A percentile compares a stretch with the other conserved stretches of the same genome.
Conservation (phyloP, 768 basidiomycete species). For the Sporobolomyces roseus region DNA sequence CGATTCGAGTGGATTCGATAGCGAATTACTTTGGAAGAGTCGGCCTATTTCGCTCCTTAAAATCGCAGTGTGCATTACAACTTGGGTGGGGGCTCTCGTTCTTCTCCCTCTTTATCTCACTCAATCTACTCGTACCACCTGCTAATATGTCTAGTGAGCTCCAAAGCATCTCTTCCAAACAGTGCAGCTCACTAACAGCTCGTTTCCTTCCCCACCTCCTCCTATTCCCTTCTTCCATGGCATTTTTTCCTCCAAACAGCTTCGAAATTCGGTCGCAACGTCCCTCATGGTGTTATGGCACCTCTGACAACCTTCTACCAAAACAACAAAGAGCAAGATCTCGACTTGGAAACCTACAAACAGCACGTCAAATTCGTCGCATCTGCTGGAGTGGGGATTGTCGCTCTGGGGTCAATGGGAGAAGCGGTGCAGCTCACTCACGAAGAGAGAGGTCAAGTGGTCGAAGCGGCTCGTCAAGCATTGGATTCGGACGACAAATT, state of each 20-base stretch:
- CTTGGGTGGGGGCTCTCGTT: too few relatives aligned
- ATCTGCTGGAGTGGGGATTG: conserved; percentile 56
- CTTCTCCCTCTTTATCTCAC: too few relatives aligned
- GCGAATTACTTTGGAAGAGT: too few relatives aligned
- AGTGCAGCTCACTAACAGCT: too few relatives aligned
- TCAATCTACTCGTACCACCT: too few relatives aligned
- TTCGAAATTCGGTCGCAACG: conserved; percentile 44
- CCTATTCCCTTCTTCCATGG: too few relatives aligned
- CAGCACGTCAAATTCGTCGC: conserved; percentile 49
- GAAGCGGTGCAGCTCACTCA: conserved; percentile 73
- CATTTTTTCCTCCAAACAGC: not conserved
- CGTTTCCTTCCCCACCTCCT: too few relatives aligned
- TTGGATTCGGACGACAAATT: conserved; percentile 64
- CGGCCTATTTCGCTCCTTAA: too few relatives aligned
- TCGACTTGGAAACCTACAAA: conserved; percentile 52
- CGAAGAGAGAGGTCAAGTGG: conserved; percentile 62
- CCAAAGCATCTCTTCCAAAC: too few relatives aligned
- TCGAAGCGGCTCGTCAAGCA: conserved; percentile 64
- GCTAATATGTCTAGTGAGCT: too few relatives aligned
- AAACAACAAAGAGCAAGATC: conserved; percentile 61
- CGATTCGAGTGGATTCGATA: too few relatives aligned
- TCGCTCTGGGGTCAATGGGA: conserved; percentile 78
- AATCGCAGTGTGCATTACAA: too few relatives aligned
- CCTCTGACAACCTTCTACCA: conserved; percentile 85
- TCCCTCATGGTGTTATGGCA: conserved; percentile 73